Evolutionary conservation across 176 grass and related monocot species (phyloP).

Genomic region (Paspalum vaginatum): DNA sequence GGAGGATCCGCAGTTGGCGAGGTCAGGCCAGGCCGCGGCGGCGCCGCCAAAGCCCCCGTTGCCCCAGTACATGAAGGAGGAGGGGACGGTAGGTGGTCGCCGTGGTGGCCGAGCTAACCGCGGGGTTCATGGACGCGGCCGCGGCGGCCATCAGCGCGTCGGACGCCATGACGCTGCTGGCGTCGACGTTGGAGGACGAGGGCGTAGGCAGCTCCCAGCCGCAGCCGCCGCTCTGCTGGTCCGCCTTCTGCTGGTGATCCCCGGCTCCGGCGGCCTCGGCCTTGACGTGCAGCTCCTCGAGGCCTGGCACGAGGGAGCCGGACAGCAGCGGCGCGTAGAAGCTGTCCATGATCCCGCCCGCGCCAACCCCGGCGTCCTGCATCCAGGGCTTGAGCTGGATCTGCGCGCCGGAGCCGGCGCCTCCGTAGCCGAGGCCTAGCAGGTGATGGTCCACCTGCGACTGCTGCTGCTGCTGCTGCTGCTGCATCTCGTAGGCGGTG

Average conservation of each 20-base stretch:
- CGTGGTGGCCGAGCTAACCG: constrained; percentile 20
- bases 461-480: constrained; percentile 44
- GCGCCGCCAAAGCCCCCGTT: constrained; percentile 49
- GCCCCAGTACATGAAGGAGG: constrained; percentile 59
- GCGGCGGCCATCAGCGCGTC: constrained; percentile 67
- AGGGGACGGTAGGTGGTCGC: background rate
- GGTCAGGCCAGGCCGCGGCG: constrained; percentile 51
- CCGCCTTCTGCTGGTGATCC: constrained; percentile 38
- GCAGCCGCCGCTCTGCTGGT: background rate
- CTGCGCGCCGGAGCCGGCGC: constrained; percentile 25
- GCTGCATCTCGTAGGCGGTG: constrained; percentile 53
- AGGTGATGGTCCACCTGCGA: constrained; percentile 50
- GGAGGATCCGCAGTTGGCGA: constrained; percentile 73
- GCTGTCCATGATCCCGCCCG: constrained; percentile 30
- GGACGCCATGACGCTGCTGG: constrained; percentile 57
- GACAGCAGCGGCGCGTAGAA: constrained; percentile 57
- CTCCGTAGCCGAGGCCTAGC: constrained; percentile 46
- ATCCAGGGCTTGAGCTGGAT: constrained; percentile 55
- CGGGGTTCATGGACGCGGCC: constrained; percentile 50
- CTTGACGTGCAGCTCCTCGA: constrained; percentile 67
- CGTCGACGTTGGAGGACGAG: constrained; percentile 48
- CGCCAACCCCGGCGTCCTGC: background rate
- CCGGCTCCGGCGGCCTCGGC: constrained; percentile 39
- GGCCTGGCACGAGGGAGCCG: constrained; percentile 55
- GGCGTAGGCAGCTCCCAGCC: constrained; percentile 49